Evolutionary conservation across 2,329 filamentous ascomycete species (phyloP).

Genomic region (Fusarium sp.): DNA sequence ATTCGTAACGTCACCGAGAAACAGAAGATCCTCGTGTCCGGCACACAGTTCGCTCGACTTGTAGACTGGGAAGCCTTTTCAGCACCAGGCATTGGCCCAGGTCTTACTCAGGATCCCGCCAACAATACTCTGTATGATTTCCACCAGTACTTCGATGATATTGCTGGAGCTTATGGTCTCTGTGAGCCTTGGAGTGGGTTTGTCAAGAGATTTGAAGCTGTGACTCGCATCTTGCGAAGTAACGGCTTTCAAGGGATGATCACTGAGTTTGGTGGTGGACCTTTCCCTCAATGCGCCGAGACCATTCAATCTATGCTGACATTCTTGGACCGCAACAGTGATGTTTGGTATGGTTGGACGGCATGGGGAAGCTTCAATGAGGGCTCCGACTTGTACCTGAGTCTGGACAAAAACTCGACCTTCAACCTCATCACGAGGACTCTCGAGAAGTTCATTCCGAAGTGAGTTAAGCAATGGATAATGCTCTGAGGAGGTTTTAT

Average conservation of each 20-base stretch:
- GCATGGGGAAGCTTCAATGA: background rate
- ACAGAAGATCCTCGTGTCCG: background rate
- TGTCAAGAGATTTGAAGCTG: background rate
- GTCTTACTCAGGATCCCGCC: background rate
- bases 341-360: constrained; percentile 8
- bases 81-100: background rate
- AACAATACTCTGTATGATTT: constrained; percentile 6
- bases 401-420: background rate
- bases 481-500: background rate
- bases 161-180: background rate
- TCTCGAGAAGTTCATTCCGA: background rate
- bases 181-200: background rate
- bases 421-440: background rate
- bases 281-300: background rate
- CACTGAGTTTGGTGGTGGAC: background rate
- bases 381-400: constrained; percentile 2
- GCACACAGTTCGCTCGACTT: background rate
- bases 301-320: constrained; percentile 2
- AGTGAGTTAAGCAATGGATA: fast-evolving
- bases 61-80: constrained; percentile 2
- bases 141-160: constrained; percentile 2
- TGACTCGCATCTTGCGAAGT: background rate
- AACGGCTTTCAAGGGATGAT: background rate
- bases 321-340: constrained; percentile 1
- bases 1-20: background rate